phyloP scores from a whole-genome alignment of 352 stramenopile genomes.

The Phytophthora macrochlamydospora region DNA sequence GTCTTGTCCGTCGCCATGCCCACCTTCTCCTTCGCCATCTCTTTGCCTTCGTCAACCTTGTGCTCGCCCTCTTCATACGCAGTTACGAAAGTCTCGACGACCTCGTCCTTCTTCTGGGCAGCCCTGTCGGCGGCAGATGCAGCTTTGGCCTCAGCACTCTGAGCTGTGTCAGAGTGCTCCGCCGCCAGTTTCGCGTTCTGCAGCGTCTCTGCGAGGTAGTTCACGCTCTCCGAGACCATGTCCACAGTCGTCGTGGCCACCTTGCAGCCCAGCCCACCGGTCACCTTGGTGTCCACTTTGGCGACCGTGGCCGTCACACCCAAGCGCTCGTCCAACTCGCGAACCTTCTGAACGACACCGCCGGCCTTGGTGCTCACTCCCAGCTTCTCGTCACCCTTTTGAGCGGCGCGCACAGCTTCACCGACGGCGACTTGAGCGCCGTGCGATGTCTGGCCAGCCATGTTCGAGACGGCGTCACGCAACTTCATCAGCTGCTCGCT shows the following conservation, averaged over 20 bases:
- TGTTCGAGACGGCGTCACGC: conserved; percentile 47
- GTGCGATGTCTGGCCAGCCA: conserved; percentile 27
- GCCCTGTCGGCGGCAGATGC: conserved; percentile 26
- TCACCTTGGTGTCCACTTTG: conserved; percentile 73
- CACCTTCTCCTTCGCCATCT: conserved; percentile 13
- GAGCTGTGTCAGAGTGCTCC: conserved; percentile 48
- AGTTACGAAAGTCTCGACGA: conserved; percentile 33
- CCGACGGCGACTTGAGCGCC: conserved; percentile 43
- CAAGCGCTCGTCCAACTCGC: conserved; percentile 60
- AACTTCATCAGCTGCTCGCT: conserved; percentile 57
- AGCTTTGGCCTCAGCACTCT: conserved; percentile 45
- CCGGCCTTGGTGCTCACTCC: conserved; percentile 46
- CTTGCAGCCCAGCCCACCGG: conserved; percentile 57
- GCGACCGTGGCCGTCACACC: conserved; percentile 58
- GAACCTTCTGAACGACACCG: conserved; percentile 55
- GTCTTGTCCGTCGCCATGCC: conserved; percentile 27
- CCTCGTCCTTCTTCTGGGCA: conserved; percentile 28
- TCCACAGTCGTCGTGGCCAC: conserved; percentile 59
- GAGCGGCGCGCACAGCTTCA: conserved; percentile 46
- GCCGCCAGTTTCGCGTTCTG: conserved; percentile 63
- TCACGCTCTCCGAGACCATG: conserved; percentile 70
- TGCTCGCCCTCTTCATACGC: conserved; percentile 34
- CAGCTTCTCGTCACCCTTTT: conserved; percentile 64
- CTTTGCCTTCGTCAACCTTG: conserved; percentile 17
- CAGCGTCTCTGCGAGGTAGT: conserved; percentile 71